Evolutionary conservation across 1,139 yeast genomes (phyloP).

Genomic region (Yamadazyma friedrichii): DNA sequence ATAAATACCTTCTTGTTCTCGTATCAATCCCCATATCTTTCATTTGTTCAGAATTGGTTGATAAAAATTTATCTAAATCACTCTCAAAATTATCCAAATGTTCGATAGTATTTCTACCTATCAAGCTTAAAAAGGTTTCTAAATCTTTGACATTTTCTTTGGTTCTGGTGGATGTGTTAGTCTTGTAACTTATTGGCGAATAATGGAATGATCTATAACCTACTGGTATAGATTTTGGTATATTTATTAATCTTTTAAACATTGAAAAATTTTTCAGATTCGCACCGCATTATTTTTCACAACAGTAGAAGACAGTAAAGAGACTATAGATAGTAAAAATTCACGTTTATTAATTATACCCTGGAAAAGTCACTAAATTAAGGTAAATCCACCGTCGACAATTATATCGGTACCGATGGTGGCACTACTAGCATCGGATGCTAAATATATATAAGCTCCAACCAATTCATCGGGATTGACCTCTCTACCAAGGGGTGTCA

Average conservation of each 20-base stretch:
- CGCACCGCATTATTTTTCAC: slow-evolving; percentile 1
- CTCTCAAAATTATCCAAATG: slow-evolving; percentile 69
- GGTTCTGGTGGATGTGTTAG: slow-evolving; percentile 43
- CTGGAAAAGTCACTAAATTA: slow-evolving; percentile 12
- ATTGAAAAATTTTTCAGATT: slow-evolving; percentile 8
- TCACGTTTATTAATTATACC: too few species aligned
- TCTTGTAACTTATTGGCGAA: slow-evolving; percentile 20
- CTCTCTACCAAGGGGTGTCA: slow-evolving; percentile 43
- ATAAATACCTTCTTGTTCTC: slow-evolving; percentile 64
- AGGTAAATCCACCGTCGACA: slow-evolving; percentile 48
- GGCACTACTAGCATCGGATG: slow-evolving; percentile 39
- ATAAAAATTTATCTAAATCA: slow-evolving; percentile 68
- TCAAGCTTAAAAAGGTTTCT: slow-evolving; percentile 62
- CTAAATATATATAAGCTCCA: slow-evolving; percentile 44
- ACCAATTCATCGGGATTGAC: slow-evolving; percentile 39
- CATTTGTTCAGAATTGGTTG: slow-evolving; percentile 53
- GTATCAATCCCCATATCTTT: slow-evolving; percentile 81
- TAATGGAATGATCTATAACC: slow-evolving; percentile 12
- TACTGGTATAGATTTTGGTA: slow-evolving; percentile 4
- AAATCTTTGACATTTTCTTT: slow-evolving; percentile 69
- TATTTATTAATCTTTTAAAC: slow-evolving; percentile 7
- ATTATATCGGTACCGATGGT: slow-evolving; percentile 46
- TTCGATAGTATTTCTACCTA: slow-evolving; percentile 75
- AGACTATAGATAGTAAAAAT: too few species aligned
- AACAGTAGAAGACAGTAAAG: not conserved